Percentiles rank a stretch among this genome's conserved stretches.
Conservation (phyloP, 2,329 filamentous ascomycete genomes). For the Orbilia javanica region DNA sequence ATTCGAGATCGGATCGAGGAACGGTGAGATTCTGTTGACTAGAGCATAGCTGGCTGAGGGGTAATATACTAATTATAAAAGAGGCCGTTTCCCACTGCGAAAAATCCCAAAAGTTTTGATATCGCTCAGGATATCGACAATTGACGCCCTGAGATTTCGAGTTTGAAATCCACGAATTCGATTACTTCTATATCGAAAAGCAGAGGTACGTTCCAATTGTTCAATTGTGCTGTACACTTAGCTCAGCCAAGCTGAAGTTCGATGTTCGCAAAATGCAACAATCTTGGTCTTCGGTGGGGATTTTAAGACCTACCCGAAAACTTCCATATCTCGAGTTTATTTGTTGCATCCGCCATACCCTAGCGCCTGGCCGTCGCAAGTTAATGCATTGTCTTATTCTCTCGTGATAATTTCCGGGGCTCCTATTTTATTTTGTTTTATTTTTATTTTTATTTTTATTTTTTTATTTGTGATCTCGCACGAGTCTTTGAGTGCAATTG, state of each 20-base stretch:
- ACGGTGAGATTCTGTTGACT: constrained; percentile 1
- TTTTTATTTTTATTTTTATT: not conserved
- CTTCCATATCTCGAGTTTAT: not conserved
- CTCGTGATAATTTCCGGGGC: not conserved
- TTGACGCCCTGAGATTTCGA: not conserved
- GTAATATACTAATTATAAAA: constrained; percentile 12
- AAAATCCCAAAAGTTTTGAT: not conserved
- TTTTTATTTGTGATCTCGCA: constrained; percentile 18
- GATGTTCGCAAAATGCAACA: constrained; percentile 8
- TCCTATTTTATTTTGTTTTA: not conserved
- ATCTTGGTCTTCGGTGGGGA: not conserved
- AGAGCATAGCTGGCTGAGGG: constrained; percentile 1
- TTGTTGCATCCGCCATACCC: constrained; percentile 6
- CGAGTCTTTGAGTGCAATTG: constrained; percentile 1
- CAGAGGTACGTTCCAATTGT: constrained; percentile 9
- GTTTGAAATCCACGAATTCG: not conserved
- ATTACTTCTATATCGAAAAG: not conserved
- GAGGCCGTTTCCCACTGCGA: not conserved
- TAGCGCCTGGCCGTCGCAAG: not conserved
- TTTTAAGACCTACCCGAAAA: not conserved
- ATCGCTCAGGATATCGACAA: not conserved
- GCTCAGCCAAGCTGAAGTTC: not conserved
- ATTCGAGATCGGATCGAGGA: constrained; percentile 23
- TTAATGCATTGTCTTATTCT: not conserved
- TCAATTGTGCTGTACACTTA: not conserved